These are phyloP conservation scores for Cicer pinnatifidum DNA, from an alignment of 306 rosid species.

Conservation along the genomic window DNA sequence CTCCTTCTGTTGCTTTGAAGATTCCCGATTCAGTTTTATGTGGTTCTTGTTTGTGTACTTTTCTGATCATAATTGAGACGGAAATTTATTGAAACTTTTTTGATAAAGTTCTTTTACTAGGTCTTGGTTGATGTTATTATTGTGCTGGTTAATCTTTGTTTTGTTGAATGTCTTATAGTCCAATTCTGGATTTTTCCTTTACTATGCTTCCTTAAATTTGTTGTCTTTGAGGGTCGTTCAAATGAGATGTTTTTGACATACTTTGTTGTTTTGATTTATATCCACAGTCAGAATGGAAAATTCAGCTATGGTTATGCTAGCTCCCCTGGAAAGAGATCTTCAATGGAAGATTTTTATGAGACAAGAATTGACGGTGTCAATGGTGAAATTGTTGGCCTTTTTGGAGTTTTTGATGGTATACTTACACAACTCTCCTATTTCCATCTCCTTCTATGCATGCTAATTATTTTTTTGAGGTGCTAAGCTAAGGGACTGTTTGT, in stretches of 20 bases:
- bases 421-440: slow-evolving; percentile 31
- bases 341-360: slow-evolving; percentile 98
- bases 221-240: slow-evolving; percentile 6
- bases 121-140: slow-evolving; percentile 3
- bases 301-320: slow-evolving; percentile 99
- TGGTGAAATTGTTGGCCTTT: slow-evolving; percentile 94
- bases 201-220: slow-evolving; percentile 3
- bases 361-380: slow-evolving; percentile 94
- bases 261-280: slow-evolving; percentile 49
- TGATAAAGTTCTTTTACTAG: neutral
- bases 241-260: slow-evolving; percentile 38
- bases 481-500: neutral
- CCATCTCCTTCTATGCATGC: slow-evolving; percentile 16
- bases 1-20: slow-evolving; percentile 23
- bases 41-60: slow-evolving; percentile 19
- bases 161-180: neutral
- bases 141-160: neutral
- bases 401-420: slow-evolving; percentile 95
- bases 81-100: neutral
- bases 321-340: slow-evolving; percentile 95
- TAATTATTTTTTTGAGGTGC: slow-evolving; percentile 21
- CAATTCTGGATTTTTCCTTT: slow-evolving; percentile 2
- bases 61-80: neutral
- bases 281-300: slow-evolving; percentile 88
- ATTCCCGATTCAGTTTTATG: slow-evolving; percentile 15